A percentile compares a stretch with the other conserved stretches of the same genome.
phyloP scores from a whole-genome alignment of 2,329 filamentous ascomycete genomes.

The Diplodia sapinea region DNA sequence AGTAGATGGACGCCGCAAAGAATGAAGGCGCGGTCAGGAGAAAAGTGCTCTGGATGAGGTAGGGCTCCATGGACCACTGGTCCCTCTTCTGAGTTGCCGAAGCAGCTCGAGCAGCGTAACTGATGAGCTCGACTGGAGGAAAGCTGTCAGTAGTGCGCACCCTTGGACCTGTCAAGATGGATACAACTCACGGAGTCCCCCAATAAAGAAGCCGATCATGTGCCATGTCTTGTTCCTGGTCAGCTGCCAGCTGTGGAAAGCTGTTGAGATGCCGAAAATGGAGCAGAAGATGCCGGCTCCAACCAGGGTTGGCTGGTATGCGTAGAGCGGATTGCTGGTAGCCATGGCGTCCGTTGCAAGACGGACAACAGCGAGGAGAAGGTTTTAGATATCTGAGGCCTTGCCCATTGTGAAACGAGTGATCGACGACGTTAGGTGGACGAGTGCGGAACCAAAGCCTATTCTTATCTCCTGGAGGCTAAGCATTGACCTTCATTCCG shows the following conservation, averaged over 20 bases:
- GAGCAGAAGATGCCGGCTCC: conserved; percentile 41
- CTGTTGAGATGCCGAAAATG: conserved; percentile 39
- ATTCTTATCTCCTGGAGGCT: not conserved
- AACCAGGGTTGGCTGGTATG: conserved; percentile 41
- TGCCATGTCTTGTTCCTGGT: conserved; percentile 54
- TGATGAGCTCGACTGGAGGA: conserved; percentile 56
- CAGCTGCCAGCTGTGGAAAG: conserved; percentile 49
- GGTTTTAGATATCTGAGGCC: not conserved
- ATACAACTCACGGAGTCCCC: conserved; percentile 53
- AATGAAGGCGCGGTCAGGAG: conserved; percentile 55
- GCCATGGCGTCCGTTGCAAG: not conserved
- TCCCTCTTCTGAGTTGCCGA: conserved; percentile 40
- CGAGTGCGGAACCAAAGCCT: not conserved
- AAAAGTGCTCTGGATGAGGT: conserved; percentile 52
- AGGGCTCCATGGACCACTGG: conserved; percentile 44
- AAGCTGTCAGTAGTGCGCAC: not conserved
- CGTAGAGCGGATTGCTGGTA: conserved; percentile 37
- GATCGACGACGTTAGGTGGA: too few relatives aligned
- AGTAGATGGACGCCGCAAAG: conserved; percentile 55
- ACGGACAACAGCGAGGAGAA: not conserved
- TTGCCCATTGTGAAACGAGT: not conserved
- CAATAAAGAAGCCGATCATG: conserved; percentile 58
- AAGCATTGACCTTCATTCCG: not conserved
- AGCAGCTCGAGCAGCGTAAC: conserved; percentile 55
- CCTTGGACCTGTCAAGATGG: conserved; percentile 2